Percentiles rank a stretch among this genome's conserved stretches.
These are phyloP conservation scores for Trametes punicea DNA, from an alignment of 768 basidiomycete species.

Conservation along the genomic window DNA sequence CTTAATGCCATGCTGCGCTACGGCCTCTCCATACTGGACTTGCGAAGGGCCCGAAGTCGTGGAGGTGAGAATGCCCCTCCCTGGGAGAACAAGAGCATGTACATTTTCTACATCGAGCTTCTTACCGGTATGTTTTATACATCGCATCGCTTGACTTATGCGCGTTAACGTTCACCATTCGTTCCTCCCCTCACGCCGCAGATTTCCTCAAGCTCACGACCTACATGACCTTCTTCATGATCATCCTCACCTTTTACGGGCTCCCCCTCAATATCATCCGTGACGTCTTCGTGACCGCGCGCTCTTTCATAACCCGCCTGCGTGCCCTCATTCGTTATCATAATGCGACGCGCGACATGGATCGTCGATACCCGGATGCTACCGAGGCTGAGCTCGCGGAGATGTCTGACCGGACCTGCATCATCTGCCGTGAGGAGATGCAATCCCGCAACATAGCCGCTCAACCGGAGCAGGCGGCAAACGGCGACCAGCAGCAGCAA, in stretches of 20 bases:
- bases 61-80: slow-evolving; percentile 84
- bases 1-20: slow-evolving; percentile 82
- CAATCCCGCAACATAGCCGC: slow-evolving; percentile 32
- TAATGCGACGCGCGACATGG: slow-evolving; percentile 94
- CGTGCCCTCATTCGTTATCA: slow-evolving; percentile 90
- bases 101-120: slow-evolving; percentile 91
- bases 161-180: neutral
- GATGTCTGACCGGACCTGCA: slow-evolving; percentile 90
- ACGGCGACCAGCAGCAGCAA: slow-evolving; percentile 26
- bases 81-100: slow-evolving; percentile 99
- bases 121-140: slow-evolving; percentile 62
- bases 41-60: slow-evolving; percentile 69
- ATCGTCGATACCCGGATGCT: slow-evolving; percentile 90
- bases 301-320: slow-evolving; percentile 85
- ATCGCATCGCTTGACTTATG: neutral
- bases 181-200: slow-evolving; percentile 36
- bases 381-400: slow-evolving; percentile 77
- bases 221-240: slow-evolving; percentile 89
- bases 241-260: slow-evolving; percentile 93
- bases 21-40: slow-evolving; percentile 73
- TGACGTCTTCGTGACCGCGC: slow-evolving; percentile 93
- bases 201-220: slow-evolving; percentile 93
- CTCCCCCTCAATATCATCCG: slow-evolving; percentile 95
- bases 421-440: slow-evolving; percentile 99
- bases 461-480: slow-evolving; percentile 13